Percentiles rank a stretch among this genome's conserved stretches.
These are phyloP conservation scores for Ophiostoma sp. DNA, from an alignment of 2,329 filamentous ascomycete genomes.

Conservation along the genomic window DNA sequence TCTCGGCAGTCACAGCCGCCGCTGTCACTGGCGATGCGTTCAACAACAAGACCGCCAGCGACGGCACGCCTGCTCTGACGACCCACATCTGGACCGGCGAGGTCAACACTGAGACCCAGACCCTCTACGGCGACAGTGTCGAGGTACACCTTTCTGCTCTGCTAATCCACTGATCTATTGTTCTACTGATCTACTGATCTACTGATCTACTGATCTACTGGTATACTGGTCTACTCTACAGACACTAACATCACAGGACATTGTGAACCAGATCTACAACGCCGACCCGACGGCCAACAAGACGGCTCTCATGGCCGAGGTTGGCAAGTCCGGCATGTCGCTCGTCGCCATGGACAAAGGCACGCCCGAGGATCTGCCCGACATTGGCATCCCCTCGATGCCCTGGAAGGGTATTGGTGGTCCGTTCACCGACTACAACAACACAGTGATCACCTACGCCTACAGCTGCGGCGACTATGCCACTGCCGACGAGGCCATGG, in stretches of 20 bases:
- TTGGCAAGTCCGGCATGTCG: neutral
- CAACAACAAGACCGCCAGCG: neutral
- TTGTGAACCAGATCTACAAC: constrained; percentile 7
- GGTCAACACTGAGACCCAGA: neutral
- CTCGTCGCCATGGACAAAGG: constrained; percentile 13
- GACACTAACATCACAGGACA: constrained; percentile 10
- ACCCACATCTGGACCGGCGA: constrained; percentile 14
- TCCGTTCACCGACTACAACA: constrained; percentile 16
- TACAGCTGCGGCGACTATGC: constrained; percentile 21
- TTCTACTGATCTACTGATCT: too few species aligned
- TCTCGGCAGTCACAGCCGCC: neutral
- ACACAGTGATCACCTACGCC: constrained; percentile 12
- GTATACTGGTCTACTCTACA: neutral
- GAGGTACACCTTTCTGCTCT: constrained; percentile 4
- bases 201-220: too few species aligned
- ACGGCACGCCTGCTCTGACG: constrained; percentile 9
- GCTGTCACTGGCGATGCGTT: neutral
- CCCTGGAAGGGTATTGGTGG: constrained; percentile 15
- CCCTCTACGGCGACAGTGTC: constrained; percentile 13
- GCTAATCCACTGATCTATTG: neutral
- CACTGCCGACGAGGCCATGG: constrained; percentile 14
- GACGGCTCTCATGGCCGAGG: neutral
- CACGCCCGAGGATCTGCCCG: constrained; percentile 18
- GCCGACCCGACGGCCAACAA: constrained; percentile 2
- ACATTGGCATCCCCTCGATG: constrained; percentile 17